Base-by-base conservation (phyloP, 31 red algal genomes). In the Endocladia muricata region DNA sequence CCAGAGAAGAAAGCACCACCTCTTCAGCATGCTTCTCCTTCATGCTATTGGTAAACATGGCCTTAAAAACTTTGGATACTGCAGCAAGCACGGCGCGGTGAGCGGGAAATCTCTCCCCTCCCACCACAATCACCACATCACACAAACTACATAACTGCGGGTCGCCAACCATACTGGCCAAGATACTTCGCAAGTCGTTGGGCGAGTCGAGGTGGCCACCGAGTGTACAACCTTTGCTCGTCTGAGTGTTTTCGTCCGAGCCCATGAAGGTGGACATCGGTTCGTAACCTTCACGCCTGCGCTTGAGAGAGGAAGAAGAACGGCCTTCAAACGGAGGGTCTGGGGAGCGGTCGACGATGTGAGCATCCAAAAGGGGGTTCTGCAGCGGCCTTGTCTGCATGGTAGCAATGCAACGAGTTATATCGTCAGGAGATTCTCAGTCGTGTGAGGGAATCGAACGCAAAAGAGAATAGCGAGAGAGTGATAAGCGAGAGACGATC, bases 81-180 rank as follows among this genome's bases (percentile, higher is more conserved):
- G 83, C 83, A 32, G 83, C 83, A 41, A 86, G 73, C 28, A 86
- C 83, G 40, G 83, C 83, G 43, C 71, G 69, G 31, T 86, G 83
- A 3, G 73, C 83, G 0, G 83, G 72, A 49, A 86, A 86, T 6
- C 61, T 55, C 30, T 77, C 59, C 9, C 28, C 41, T 62, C 73
- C 70, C 1, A 86, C 83, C 15, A 77, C 47, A 56, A 86, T 63
- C 4, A 77, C 73, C 2, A 86, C 61, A 61, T 86, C 83, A 41
- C 83, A 86, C 1, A 86, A 73, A 8, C 37, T 67, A 2, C 59
- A 36, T 22, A 86, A 42, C 62, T 75, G 61, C 29, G 56, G 62
- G 61, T 86, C 83, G 3, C 56, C 30, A 4, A 75, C 25, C 83
- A 86, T 86, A 29, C 60, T 77, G 34, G 48, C 72, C 6, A 86